Evolutionary conservation across 495 filamentous ascomycete genomes (phyloP).

Genomic region (Xylaria scruposa): DNA sequence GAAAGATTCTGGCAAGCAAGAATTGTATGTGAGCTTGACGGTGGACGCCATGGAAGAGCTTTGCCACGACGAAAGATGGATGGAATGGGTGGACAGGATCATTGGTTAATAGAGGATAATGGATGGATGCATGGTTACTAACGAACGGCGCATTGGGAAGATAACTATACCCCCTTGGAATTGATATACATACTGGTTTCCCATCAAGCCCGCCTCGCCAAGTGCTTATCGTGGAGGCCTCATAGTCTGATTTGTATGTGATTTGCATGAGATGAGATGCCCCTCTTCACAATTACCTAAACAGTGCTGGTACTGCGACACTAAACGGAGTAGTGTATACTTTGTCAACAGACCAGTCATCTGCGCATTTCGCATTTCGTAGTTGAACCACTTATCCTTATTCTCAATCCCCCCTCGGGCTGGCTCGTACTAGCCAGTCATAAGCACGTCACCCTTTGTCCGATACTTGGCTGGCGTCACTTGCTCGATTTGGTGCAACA

Average conservation of each 20-base stretch:
- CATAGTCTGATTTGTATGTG: slow-evolving; percentile 2
- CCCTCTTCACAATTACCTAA: slow-evolving; percentile 18
- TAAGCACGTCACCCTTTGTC: background rate
- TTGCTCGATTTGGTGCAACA: background rate
- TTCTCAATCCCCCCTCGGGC: background rate
- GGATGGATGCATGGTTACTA: slow-evolving; percentile 17
- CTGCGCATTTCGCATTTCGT: slow-evolving; percentile 5
- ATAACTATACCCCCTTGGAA: slow-evolving; percentile 26
- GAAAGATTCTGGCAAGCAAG: slow-evolving; percentile 36
- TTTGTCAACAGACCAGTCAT: background rate
- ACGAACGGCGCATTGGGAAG: slow-evolving; percentile 24
- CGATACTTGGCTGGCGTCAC: slow-evolving; percentile 17
- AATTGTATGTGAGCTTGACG: slow-evolving; percentile 44
- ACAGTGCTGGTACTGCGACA: background rate
- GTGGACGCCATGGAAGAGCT: slow-evolving; percentile 42
- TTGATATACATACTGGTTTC: slow-evolving; percentile 14
- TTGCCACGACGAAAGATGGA: slow-evolving; percentile 43
- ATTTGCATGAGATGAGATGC: background rate
- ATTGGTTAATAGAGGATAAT: slow-evolving; percentile 37
- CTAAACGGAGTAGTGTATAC: slow-evolving; percentile 7
- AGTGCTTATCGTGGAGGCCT: slow-evolving; percentile 9
- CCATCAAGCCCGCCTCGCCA: slow-evolving; percentile 1
- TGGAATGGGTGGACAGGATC: slow-evolving; percentile 42
- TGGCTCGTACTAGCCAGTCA: background rate
- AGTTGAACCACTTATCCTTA: slow-evolving; percentile 4